A percentile compares a stretch with the other conserved stretches of the same genome.
Conservation (phyloP, 2,329 filamentous ascomycete species). For the Pseudohalonectria lignicola region DNA sequence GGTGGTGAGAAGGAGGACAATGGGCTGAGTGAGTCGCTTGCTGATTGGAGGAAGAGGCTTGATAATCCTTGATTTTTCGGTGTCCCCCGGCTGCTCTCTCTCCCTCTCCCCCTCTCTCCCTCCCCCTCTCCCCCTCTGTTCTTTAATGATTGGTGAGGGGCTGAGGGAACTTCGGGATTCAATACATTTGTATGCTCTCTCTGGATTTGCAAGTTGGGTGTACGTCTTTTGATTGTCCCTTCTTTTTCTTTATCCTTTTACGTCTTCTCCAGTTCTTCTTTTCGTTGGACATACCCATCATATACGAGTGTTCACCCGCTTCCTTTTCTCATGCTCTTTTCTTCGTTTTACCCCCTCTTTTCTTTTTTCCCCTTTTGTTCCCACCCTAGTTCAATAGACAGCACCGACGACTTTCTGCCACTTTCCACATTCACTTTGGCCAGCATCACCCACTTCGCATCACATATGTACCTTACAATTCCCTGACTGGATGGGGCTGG, state of each 20-base stretch:
- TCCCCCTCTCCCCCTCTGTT: not conserved
- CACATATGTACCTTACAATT: no score
- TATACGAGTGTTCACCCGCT: not conserved
- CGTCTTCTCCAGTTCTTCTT: not conserved
- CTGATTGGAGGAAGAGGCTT: conserved; percentile 70
- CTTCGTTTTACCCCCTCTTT: conserved; percentile 1
- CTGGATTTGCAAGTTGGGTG: not conserved
- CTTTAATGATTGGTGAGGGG: no score
- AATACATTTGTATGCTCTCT: not conserved
- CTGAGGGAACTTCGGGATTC: no score
- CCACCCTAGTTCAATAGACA: no score
- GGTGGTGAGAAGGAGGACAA: conserved; percentile 22
- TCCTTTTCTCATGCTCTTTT: not conserved
- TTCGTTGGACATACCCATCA: not conserved
- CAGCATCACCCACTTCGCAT: no score
- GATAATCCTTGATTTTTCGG: conserved; percentile 28
- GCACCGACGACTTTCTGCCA: no score
- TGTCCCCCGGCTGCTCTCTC: not conserved
- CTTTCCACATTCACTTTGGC: no score
- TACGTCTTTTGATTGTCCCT: not conserved
- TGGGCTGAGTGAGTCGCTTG: conserved; percentile 59
- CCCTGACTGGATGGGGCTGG: no score
- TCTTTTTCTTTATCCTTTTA: not conserved
- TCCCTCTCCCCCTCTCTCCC: not conserved
- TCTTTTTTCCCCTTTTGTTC: conserved; percentile 1